Evolutionary conservation across 148 eudicot genomes (phyloP).

Genomic region (Chenopodium berlandieri): DNA sequence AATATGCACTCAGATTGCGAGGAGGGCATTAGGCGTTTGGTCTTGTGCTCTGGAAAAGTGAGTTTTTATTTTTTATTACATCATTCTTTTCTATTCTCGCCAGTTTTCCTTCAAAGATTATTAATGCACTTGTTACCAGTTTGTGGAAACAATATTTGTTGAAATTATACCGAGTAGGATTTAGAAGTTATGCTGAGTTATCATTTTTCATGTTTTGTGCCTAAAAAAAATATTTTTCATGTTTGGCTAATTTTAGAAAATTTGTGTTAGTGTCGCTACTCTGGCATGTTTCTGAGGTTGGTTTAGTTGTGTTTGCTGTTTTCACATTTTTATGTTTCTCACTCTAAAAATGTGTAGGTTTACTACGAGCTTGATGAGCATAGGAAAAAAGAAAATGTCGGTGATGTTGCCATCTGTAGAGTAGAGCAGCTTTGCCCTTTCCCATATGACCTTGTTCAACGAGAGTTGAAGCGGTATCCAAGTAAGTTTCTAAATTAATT

Average conservation of each 20-base stretch:
- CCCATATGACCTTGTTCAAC: slow-evolving; percentile 89
- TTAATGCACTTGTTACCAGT: neutral
- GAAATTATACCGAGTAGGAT: no score
- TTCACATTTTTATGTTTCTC: neutral
- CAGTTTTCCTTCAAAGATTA: no score
- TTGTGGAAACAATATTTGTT: neutral
- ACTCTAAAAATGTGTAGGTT: slow-evolving; percentile 43
- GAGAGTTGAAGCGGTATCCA: slow-evolving; percentile 89
- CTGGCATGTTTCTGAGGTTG: neutral
- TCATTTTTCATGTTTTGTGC: no score
- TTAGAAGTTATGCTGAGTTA: no score
- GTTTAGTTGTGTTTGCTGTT: neutral
- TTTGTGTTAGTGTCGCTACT: neutral
- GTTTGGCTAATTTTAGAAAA: neutral
- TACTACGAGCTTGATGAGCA: slow-evolving; percentile 87
- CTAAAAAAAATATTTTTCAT: no score
- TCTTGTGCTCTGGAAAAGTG: slow-evolving; percentile 97
- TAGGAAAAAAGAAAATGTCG: slow-evolving; percentile 52
- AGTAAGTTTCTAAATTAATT: slow-evolving; percentile 48
- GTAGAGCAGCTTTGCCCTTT: slow-evolving; percentile 94
- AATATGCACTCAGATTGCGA: slow-evolving; percentile 77
- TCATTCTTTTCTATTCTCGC: neutral
- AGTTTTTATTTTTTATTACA: neutral
- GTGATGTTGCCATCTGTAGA: slow-evolving; percentile 84
- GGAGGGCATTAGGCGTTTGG: slow-evolving; percentile 76